A percentile compares a stretch with the other conserved stretches of the same genome.
Evolutionary conservation across 75 land plant species (phyloP).

Genomic region (Picea sitchensis): DNA sequence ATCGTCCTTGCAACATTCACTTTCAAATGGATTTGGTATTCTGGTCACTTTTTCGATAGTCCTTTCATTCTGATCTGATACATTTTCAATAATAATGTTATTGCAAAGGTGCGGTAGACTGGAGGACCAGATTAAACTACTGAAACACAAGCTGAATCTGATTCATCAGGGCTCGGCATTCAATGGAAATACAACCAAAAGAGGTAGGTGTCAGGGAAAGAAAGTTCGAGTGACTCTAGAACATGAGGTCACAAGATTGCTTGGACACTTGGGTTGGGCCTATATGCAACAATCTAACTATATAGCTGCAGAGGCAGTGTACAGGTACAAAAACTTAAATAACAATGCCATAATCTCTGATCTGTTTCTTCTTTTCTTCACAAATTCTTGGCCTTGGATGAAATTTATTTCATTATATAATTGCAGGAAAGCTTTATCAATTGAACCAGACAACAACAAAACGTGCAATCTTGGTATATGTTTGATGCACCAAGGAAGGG

Average conservation of each 20-base stretch:
- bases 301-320: conserved; percentile 85
- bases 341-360: background rate
- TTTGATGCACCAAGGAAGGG: conserved; percentile 92
- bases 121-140: conserved; percentile 86
- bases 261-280: conserved; percentile 98
- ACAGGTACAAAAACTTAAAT: conserved; percentile 14
- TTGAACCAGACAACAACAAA: conserved; percentile 95
- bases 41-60: too few species aligned
- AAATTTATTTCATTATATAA: background rate
- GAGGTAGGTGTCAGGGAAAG: conserved; percentile 93
- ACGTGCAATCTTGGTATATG: conserved; percentile 97
- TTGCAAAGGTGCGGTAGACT: conserved; percentile 90
- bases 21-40: too few species aligned
- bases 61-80: too few species aligned
- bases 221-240: conserved; percentile 95
- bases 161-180: conserved; percentile 93
- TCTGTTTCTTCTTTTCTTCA: background rate
- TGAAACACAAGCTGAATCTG: conserved; percentile 85
- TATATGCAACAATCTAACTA: conserved; percentile 92
- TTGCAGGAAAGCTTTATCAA: conserved; percentile 56
- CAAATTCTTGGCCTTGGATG: background rate
- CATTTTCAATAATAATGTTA: too few species aligned
- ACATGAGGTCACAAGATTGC: conserved; percentile 88
- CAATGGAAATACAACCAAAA: conserved; percentile 93
- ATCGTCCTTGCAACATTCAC: too few species aligned